Percentiles rank a stretch among this genome's conserved stretches.
Conservation (phyloP, 1,284 basidiomycete genomes). For the Melampsora occidentalis region DNA sequence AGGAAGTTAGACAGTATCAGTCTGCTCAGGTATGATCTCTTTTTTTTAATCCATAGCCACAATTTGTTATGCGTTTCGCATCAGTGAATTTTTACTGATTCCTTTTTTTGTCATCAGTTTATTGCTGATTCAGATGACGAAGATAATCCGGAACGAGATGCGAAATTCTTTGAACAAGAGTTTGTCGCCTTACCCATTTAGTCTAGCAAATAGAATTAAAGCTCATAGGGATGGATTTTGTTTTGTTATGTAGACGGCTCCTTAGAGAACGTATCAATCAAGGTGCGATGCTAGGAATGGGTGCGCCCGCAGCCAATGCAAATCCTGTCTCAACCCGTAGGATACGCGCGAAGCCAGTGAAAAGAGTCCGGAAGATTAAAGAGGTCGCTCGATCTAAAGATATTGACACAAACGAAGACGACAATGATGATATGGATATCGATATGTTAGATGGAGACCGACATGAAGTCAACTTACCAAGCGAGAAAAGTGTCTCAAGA, state of each 20-base stretch:
- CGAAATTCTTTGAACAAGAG: slow-evolving; percentile 35
- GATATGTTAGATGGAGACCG: not conserved
- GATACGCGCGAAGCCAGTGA: not conserved
- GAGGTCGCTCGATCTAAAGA: too few species aligned
- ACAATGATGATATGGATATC: not conserved
- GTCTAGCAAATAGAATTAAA: not conserved
- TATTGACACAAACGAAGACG: not conserved
- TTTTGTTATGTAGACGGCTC: not conserved
- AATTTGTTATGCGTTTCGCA: not conserved
- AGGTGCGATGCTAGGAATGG: not conserved
- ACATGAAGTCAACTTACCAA: not conserved
- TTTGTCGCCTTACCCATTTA: not conserved
- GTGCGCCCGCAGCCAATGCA: not conserved
- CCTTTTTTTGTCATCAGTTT: slow-evolving; percentile 17
- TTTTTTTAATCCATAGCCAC: not conserved
- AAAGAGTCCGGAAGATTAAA: not conserved
- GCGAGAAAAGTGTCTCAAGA: not conserved
- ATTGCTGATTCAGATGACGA: slow-evolving; percentile 36
- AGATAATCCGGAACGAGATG: slow-evolving; percentile 31
- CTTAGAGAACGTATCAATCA: slow-evolving; percentile 17
- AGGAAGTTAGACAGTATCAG: slow-evolving; percentile 3
- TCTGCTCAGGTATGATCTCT: slow-evolving; percentile 24
- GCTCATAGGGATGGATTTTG: not conserved
- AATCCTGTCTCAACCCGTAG: not conserved
- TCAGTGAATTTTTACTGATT: not conserved